Evolutionary conservation across 768 basidiomycete genomes (phyloP).

Genomic region (Lentinula edodes): DNA sequence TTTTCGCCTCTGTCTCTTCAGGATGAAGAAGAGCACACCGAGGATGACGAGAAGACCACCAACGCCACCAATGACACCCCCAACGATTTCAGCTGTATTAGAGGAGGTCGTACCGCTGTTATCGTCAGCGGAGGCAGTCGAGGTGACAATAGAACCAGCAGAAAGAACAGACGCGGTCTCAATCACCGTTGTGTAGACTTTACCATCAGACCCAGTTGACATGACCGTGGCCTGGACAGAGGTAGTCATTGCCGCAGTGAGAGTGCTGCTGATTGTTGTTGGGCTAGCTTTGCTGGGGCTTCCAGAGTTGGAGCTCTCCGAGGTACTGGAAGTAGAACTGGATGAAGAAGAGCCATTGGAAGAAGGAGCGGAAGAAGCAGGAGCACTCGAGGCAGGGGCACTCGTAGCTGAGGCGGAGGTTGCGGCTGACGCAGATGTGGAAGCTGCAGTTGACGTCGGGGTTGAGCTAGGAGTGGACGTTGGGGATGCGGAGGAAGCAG

Average conservation of each 20-base stretch:
- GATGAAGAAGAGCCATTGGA: neutral
- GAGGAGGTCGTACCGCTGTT: neutral
- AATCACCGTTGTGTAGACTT: neutral
- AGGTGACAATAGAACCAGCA: neutral
- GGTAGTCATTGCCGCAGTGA: conserved; percentile 1
- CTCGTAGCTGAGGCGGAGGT: neutral
- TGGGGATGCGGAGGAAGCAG: neutral
- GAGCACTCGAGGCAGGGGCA: neutral
- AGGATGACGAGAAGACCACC: neutral
- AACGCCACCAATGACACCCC: conserved; percentile 5
- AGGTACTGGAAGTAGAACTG: neutral
- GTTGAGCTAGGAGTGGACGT: neutral
- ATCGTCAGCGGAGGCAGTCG: neutral
- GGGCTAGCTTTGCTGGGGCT: neutral
- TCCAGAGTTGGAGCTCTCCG: neutral
- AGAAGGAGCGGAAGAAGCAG: conserved; percentile 3
- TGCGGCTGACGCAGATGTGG: neutral
- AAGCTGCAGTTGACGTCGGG: neutral
- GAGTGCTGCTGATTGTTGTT: neutral
- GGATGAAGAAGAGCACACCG: neutral
- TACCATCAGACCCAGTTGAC: neutral
- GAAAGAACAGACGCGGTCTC: neutral
- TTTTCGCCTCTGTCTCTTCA: neutral
- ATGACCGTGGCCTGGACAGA: neutral
- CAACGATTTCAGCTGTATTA: conserved; percentile 7